A percentile compares a stretch with the other conserved stretches of the same genome.
These are phyloP conservation scores for Immersiella caudata DNA, from an alignment of 495 filamentous ascomycete species.

Conservation along the genomic window DNA sequence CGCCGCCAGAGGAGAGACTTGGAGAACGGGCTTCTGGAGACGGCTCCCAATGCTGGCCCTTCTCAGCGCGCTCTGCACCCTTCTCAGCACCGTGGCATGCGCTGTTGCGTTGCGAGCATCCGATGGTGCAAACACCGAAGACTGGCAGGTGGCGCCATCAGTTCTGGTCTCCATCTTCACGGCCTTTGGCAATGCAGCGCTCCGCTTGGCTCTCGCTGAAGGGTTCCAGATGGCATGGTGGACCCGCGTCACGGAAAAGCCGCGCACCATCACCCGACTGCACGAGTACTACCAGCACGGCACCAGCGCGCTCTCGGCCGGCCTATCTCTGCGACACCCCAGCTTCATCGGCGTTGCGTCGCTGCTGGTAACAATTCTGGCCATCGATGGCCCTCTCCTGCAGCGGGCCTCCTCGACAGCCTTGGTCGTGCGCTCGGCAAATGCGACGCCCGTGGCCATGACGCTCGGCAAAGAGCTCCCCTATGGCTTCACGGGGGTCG, in stretches of 20 bases:
- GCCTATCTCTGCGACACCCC: not conserved
- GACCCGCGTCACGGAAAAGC: not conserved
- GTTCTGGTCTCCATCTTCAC: slow-evolving; percentile 11
- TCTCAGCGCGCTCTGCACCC: no score
- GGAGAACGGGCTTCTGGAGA: no score
- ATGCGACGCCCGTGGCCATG: not conserved
- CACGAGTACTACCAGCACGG: slow-evolving; percentile 14
- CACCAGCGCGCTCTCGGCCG: not conserved
- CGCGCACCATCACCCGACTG: not conserved
- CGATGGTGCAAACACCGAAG: slow-evolving; percentile 9
- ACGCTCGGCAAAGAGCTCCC: not conserved
- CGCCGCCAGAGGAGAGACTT: no score
- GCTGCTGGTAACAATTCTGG: not conserved
- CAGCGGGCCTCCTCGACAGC: slow-evolving; percentile 3
- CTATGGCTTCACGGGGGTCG: not conserved
- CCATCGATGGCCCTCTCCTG: slow-evolving; percentile 3
- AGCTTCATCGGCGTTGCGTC: slow-evolving; percentile 6
- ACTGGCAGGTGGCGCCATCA: slow-evolving; percentile 1
- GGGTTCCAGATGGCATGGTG: slow-evolving; percentile 15
- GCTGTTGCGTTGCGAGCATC: not conserved
- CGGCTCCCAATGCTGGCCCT: no score
- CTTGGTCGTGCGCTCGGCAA: not conserved
- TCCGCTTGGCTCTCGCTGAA: not conserved
- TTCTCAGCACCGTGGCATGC: not conserved
- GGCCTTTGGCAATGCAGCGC: slow-evolving; percentile 1